Conservation (phyloP, 345 rosid genomes). For the Euphorbia lathyris region DNA sequence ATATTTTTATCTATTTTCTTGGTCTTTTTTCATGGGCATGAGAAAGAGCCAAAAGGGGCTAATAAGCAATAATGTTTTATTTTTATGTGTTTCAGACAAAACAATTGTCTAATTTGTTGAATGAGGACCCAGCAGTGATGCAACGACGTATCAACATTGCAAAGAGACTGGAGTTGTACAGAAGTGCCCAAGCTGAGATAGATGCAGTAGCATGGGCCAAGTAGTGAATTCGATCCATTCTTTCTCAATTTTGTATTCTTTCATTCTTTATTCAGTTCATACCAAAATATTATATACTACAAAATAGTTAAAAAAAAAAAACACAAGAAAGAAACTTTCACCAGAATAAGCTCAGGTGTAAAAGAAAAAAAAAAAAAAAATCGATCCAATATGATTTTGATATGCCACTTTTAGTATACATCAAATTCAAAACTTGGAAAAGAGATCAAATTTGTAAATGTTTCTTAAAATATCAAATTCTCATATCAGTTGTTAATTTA, state of each 20-base stretch:
- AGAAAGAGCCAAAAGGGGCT: not conserved
- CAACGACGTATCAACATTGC: conserved; percentile 64
- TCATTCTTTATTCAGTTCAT: too few relatives aligned
- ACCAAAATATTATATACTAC: too few relatives aligned
- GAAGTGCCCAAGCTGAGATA: conserved; percentile 84
- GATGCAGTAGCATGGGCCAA: conserved; percentile 91
- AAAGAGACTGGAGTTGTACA: conserved; percentile 80
- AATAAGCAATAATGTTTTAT: not conserved
- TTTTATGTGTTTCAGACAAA: conserved; percentile 45
- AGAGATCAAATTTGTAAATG: too few relatives aligned
- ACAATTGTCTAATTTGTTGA: conserved; percentile 55
- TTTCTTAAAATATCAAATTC: too few relatives aligned
- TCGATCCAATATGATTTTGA: too few relatives aligned
- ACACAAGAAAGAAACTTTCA: too few relatives aligned
- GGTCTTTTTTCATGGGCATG: not conserved
- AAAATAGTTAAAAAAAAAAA: too few relatives aligned
- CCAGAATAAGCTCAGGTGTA: not conserved
- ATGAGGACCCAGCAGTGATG: conserved; percentile 85
- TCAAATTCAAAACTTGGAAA: too few relatives aligned
- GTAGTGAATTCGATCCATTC: conserved; percentile 36
- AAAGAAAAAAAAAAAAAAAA: too few relatives aligned
- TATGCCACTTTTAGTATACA: too few relatives aligned
- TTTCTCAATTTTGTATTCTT: not conserved
- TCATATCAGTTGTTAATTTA: too few relatives aligned
- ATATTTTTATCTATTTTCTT: not conserved